Percentiles rank a stretch among this genome's conserved stretches.
These are phyloP conservation scores for Aspergillus uvarum DNA, from an alignment of 2,329 filamentous ascomycete species.

Conservation along the genomic window DNA sequence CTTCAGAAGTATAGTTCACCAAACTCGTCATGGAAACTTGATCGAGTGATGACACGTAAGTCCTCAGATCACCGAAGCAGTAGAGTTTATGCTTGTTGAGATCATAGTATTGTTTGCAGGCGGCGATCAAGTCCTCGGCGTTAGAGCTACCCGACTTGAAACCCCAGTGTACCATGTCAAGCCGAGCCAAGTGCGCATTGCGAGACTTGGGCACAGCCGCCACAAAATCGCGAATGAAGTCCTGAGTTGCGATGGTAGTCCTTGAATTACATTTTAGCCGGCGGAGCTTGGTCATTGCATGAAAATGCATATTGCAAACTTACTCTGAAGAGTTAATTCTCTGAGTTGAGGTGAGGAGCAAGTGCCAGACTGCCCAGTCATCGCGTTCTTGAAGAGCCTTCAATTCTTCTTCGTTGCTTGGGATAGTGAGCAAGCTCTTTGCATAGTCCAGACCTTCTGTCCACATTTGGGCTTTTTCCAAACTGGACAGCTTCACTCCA, in stretches of 20 bases:
- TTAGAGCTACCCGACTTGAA: constrained; percentile 28
- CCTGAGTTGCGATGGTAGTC: constrained; percentile 28
- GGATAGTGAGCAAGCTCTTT: constrained; percentile 36
- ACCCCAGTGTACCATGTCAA: constrained; percentile 31
- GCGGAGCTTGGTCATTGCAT: neutral
- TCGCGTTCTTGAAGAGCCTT: constrained; percentile 39
- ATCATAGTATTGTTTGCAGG: constrained; percentile 44
- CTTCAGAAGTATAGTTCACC: constrained; percentile 26
- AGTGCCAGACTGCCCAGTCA: constrained; percentile 49
- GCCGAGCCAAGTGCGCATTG: constrained; percentile 42
- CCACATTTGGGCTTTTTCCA: constrained; percentile 42
- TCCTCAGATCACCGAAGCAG: constrained; percentile 47
- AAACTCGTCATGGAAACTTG: constrained; percentile 28
- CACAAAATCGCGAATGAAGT: constrained; percentile 38
- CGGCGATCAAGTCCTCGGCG: constrained; percentile 35
- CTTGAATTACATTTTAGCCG: constrained; percentile 25
- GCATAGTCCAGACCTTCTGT: constrained; percentile 38
- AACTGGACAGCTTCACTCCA: constrained; percentile 36
- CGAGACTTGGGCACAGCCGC: constrained; percentile 39
- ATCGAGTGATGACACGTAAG: constrained; percentile 34
- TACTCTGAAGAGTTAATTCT: constrained; percentile 36
- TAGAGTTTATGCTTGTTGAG: constrained; percentile 44
- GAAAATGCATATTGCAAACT: constrained; percentile 15
- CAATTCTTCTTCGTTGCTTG: constrained; percentile 30
- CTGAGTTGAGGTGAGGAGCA: constrained; percentile 38